Percentiles rank a stretch among this genome's conserved stretches.
phyloP scores from a whole-genome alignment of 345 rosid genomes.

The Arabis alpina region DNA sequence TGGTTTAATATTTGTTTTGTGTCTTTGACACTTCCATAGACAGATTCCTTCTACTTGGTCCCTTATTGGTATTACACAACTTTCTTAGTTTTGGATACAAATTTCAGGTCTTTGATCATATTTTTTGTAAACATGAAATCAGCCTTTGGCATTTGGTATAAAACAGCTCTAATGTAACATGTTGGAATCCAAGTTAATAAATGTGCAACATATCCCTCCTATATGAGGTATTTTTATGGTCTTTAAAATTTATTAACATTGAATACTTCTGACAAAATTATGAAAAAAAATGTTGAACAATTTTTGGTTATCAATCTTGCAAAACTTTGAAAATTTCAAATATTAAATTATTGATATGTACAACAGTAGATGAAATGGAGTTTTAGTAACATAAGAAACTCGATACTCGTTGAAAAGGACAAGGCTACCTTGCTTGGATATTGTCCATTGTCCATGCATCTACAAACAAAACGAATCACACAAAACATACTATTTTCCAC shows the following conservation, averaged over 20 bases:
- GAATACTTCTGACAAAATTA: too few species aligned
- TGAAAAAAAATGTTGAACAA: not conserved
- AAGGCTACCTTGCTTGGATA: conserved; percentile 42
- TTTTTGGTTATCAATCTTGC: not conserved
- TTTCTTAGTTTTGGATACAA: not conserved
- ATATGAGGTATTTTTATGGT: too few species aligned
- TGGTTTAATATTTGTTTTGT: conserved; percentile 49
- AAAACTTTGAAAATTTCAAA: too few species aligned
- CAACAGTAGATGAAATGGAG: too few species aligned
- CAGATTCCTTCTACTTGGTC: not conserved
- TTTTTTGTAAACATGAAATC: too few species aligned
- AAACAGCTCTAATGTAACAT: too few species aligned
- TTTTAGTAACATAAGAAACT: conserved; percentile 7
- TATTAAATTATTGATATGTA: too few species aligned
- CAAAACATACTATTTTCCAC: not conserved
- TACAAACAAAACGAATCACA: conserved; percentile 23
- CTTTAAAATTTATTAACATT: too few species aligned
- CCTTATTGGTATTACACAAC: not conserved
- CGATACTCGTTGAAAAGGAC: conserved; percentile 33
- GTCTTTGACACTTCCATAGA: conserved; percentile 36
- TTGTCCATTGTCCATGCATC: conserved; percentile 28
- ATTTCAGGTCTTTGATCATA: not conserved
- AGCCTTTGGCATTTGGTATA: too few species aligned
- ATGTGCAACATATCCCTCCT: too few species aligned
- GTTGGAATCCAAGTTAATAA: too few species aligned